Percentiles rank a stretch among this genome's conserved stretches.
Evolutionary conservation across 768 basidiomycete genomes (phyloP).

Genomic region (Hygrophoropsis aurantiaca): DNA sequence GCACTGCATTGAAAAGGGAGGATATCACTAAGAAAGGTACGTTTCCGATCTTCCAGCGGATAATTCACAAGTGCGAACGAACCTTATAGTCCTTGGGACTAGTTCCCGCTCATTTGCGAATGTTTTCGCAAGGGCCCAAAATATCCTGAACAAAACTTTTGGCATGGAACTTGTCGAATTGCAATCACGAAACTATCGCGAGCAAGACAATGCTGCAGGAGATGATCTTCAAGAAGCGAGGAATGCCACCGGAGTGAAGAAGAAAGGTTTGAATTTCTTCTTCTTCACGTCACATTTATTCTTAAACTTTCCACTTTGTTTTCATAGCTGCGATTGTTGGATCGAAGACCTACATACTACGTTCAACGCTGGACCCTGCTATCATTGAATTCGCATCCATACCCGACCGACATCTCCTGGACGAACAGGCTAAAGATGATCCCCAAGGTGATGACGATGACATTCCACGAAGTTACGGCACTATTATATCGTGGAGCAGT

Average conservation of each 20-base stretch:
- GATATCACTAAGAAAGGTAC: slow-evolving; percentile 85
- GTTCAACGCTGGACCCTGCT: slow-evolving; percentile 62
- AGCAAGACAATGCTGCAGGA: slow-evolving; percentile 29
- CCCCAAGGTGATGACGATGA: slow-evolving; percentile 50
- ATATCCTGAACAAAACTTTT: slow-evolving; percentile 60
- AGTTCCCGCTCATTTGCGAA: slow-evolving; percentile 58
- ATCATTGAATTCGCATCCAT: slow-evolving; percentile 63
- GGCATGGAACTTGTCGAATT: slow-evolving; percentile 88
- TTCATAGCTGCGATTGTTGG: slow-evolving; percentile 50
- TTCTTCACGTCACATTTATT: not conserved
- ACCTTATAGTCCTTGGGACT: slow-evolving; percentile 45
- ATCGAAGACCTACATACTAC: slow-evolving; percentile 81
- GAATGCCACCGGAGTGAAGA: slow-evolving; percentile 59
- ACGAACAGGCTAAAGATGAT: slow-evolving; percentile 52
- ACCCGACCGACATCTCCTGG: slow-evolving; percentile 41
- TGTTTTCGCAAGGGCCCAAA: slow-evolving; percentile 66
- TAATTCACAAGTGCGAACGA: not conserved
- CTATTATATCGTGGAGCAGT: slow-evolving; percentile 71
- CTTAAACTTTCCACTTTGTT: not conserved
- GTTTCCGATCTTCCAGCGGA: not conserved
- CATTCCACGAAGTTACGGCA: slow-evolving; percentile 56
- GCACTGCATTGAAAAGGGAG: slow-evolving; percentile 68
- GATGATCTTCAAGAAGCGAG: slow-evolving; percentile 48
- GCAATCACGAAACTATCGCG: slow-evolving; percentile 51
- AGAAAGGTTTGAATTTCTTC: slow-evolving; percentile 68